Base-by-base conservation (phyloP, 345 rosid genomes). In the Barbarea vulgaris region DNA sequence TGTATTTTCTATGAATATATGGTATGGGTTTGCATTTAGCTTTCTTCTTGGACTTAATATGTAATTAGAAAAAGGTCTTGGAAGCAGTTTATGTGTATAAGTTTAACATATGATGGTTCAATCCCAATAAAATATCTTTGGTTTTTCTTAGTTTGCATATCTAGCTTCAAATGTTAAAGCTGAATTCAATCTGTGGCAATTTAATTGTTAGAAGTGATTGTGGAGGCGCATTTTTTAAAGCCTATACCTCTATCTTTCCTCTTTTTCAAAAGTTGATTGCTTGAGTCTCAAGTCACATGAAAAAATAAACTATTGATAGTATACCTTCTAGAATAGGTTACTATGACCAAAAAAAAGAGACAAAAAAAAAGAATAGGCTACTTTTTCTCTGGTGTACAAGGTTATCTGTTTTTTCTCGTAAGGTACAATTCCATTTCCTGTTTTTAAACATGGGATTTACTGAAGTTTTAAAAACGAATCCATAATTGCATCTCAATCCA, bases 401-500 rank as follows among this genome's bases (percentile, higher is more conserved):
- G 46, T 39, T 52, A 50, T 22, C 15, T 67, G 47, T 34, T 52
- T 67, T n/a, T 67, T 25, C 47, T 37, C 47, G 10, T 21, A 21
- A 53, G 72, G 34, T 10, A 52, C 22, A n/a, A 9, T 37, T 31
- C 33, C 48, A 55, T 17, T 69, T 42, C 50, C 39, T 55, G 31
- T 57, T 44, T 44, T 8, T 17, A 47, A 48, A 14, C 36, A 48
- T 52, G 24, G 24, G 52, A 9, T 34, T 25, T 48, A 22, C 50
- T 42, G 36, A 42, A 53, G 48, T 28, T 66, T 25, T 66, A 58
- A 65, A 22, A 56, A 74, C 28, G 14, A 56, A 47, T 48, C 67
- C 13, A 18, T 62, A 71, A 48, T 57, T 18, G 62, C 72, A 71
- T 71, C 71, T 61, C 52, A 9, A 65, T 33, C 39, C 83, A 93